Evolutionary conservation across 169 alveolate species (phyloP).

Genomic region (Plasmodium adleri): DNA sequence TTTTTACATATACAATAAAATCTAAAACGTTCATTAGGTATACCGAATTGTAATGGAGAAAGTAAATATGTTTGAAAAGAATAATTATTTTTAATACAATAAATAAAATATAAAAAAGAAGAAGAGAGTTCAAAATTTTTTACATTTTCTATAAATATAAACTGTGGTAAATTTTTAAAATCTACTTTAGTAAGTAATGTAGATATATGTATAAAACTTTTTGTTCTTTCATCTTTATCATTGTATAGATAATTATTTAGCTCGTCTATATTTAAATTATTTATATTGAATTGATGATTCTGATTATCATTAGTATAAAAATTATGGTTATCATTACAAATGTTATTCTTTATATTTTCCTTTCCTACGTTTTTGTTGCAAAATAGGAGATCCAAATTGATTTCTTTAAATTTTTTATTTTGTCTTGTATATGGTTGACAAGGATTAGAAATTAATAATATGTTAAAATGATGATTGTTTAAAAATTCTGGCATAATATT

Average conservation of each 20-base stretch:
- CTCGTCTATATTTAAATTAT: conserved; percentile 14
- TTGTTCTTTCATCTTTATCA: conserved; percentile 55
- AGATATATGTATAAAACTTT: conserved; percentile 61
- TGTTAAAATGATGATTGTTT: conserved; percentile 18
- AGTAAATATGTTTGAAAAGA: conserved; percentile 55
- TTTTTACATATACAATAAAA: conserved; percentile 67
- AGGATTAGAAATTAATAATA: conserved; percentile 58
- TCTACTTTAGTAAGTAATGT: conserved; percentile 38
- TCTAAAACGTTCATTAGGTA: conserved; percentile 74
- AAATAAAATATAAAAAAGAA: conserved; percentile 61
- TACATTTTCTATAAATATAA: conserved; percentile 73
- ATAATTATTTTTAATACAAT: conserved; percentile 56
- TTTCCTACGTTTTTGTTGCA: neutral
- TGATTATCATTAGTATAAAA: neutral
- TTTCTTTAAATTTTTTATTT: conserved; percentile 39
- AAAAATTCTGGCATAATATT: conserved; percentile 36
- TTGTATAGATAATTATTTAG: neutral
- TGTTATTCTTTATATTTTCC: neutral
- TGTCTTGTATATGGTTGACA: conserved; percentile 76
- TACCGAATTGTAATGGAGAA: conserved; percentile 68
- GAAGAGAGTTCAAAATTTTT: conserved; percentile 58
- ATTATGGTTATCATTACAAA: neutral
- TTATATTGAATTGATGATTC: neutral
- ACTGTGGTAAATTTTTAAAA: conserved; percentile 42
- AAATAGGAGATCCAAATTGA: conserved; percentile 9